phyloP scores from a whole-genome alignment of 352 stramenopile species.

The Phytophthora uliginosa region DNA sequence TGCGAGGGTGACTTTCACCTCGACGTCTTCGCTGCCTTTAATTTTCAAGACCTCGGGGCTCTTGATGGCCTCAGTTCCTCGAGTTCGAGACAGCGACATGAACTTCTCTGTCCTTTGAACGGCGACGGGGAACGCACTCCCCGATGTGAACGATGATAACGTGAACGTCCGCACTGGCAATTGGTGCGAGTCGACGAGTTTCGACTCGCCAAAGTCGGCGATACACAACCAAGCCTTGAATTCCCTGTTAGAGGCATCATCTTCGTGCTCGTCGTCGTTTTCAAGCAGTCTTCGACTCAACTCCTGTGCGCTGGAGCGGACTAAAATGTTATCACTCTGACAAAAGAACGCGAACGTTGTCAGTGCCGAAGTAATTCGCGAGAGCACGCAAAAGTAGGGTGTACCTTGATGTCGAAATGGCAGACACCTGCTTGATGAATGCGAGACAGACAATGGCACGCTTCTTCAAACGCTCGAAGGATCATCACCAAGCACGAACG shows the following conservation, averaged over 20 bases:
- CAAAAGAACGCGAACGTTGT: constrained; percentile 3
- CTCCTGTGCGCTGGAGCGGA: constrained; percentile 43
- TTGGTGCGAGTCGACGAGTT: constrained; percentile 32
- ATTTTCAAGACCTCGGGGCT: constrained; percentile 78
- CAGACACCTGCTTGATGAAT: constrained; percentile 59
- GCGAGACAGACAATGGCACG: constrained; percentile 40
- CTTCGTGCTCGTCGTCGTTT: constrained; percentile 29
- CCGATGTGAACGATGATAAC: constrained; percentile 34
- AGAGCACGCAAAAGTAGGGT: background rate
- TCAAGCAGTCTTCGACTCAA: constrained; percentile 49
- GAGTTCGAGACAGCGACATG: constrained; percentile 49
- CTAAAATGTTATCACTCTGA: constrained; percentile 74
- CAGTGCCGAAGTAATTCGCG: background rate
- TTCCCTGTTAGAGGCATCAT: background rate
- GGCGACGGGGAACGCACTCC: constrained; percentile 1
- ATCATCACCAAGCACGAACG: constrained; percentile 53
- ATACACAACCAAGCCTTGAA: constrained; percentile 56
- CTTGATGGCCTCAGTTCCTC: constrained; percentile 83
- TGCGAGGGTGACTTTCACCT: constrained; percentile 46
- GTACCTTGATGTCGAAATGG: constrained; percentile 80
- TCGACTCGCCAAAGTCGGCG: constrained; percentile 80
- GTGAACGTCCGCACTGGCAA: constrained; percentile 28
- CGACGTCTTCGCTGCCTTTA: constrained; percentile 38
- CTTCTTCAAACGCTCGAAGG: constrained; percentile 53
- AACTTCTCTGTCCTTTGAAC: constrained; percentile 15